Evolutionary conservation across 176 grass and related monocot genomes (phyloP), one percentile per base, ranked within the genome.

Genomic region (Triticum turgidum): DNA sequence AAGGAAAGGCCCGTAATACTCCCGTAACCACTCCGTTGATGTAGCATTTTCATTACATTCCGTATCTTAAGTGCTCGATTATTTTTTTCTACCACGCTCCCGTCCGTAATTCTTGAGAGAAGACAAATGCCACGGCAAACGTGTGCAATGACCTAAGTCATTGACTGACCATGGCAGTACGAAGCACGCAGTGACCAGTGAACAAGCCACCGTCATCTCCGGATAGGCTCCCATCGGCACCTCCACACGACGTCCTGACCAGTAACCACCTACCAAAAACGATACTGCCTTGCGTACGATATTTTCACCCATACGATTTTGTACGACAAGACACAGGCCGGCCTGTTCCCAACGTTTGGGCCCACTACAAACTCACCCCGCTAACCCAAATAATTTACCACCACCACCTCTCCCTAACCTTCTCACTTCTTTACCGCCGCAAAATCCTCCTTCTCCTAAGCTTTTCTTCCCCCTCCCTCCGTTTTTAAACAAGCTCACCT

Each of bases 401-500:
- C 25, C 17, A 6, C 69, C 54, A 20, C 7, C 3, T 12, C 4
- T 44, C 2, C 78, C 37, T 32, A 20, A 32, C 24, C 39, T 65
- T 20, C 24, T 3, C 17, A 7, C 32, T 81, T 67, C 9, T 81
- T 68, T 81, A 58, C 54, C 79, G 71, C 85, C 2, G 54, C 54
- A 18, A 58, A 58, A 21, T 52, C 9, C 7, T 52, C 12, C 7
- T 13, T 7, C 17, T 25, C 52, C 70, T 84, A 18, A 65, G 33
- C 35, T 83, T 87, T 84, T 63, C 15, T 7, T 9, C 49, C 79
- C 68, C 18, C 68, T 69, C 39, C 75, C 80, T 52, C 37, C n/a
- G 11, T 38, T 82, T 85, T 80, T 11, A 92, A 90, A 90, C 81
- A 21, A 65, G 18, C 33, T 62, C 72, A 8, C 49, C 56, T 66